phyloP scores from a whole-genome alignment of 768 basidiomycete genomes.

The Hebeloma cylindrosporum region DNA sequence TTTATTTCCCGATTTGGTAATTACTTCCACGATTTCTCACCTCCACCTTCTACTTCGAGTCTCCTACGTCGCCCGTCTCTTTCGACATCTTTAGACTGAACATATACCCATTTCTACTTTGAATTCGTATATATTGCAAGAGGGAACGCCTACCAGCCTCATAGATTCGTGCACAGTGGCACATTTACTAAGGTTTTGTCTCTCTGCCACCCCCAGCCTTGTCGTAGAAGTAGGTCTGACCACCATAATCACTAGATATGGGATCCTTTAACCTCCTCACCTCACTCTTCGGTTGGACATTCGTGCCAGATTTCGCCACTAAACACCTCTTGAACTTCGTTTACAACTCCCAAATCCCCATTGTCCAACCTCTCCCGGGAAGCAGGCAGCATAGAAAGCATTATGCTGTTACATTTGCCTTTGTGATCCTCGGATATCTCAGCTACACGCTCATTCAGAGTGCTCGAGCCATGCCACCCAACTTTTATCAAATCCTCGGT shows the following conservation, averaged over 20 bases:
- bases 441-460: constrained; percentile 62
- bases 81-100: too few relatives aligned
- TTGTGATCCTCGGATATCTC: constrained; percentile 66
- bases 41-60: too few relatives aligned
- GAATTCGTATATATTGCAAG: too few relatives aligned
- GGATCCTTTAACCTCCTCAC: constrained; percentile 23
- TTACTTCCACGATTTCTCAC: too few relatives aligned
- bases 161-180: too few relatives aligned
- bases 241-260: constrained; percentile 13
- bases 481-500: constrained; percentile 76
- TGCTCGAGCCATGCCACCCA: constrained; percentile 56
- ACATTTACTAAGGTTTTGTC: too few relatives aligned
- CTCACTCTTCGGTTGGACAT: constrained; percentile 60
- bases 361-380: constrained; percentile 35
- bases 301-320: constrained; percentile 64
- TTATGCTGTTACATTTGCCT: constrained; percentile 61
- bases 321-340: constrained; percentile 47
- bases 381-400: constrained; percentile 52
- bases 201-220: too few relatives aligned
- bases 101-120: too few relatives aligned
- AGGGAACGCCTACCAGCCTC: too few relatives aligned
- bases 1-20: too few relatives aligned
- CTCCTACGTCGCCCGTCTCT: too few relatives aligned
- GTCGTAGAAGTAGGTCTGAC: too few relatives aligned
- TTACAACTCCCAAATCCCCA: constrained; percentile 36